Percentiles rank a stretch among this genome's conserved stretches.
phyloP scores from a whole-genome alignment of 2,329 filamentous ascomycete species.

The Beauveria sp. region DNA sequence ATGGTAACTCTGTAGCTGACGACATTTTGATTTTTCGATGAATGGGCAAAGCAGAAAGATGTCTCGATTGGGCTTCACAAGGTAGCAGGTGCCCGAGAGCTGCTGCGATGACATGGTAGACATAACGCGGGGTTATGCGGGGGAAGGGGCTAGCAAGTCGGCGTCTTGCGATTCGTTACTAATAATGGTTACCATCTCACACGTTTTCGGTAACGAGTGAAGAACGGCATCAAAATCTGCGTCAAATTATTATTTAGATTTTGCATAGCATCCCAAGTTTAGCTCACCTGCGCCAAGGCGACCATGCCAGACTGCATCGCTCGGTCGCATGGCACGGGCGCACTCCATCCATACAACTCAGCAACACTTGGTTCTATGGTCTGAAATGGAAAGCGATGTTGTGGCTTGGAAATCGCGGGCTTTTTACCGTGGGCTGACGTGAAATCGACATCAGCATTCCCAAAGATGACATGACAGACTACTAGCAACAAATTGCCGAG shows the following conservation, averaged over 20 bases:
- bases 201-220: too few species aligned
- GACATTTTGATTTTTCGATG: neutral
- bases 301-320: neutral
- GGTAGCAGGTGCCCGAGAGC: neutral
- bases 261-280: neutral
- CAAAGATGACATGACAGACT: neutral
- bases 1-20: conserved; percentile 22
- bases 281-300: neutral
- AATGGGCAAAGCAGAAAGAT: neutral
- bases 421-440: too few species aligned
- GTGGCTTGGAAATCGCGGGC: neutral
- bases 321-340: too few species aligned
- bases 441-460: neutral
- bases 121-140: conserved; percentile 2
- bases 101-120: too few species aligned
- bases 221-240: neutral
- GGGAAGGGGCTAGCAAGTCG: neutral
- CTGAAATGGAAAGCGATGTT: neutral
- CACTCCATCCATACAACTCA: neutral
- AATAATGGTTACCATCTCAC: neutral
- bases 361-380: too few species aligned
- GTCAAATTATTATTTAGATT: neutral
- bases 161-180: neutral
- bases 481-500: neutral
- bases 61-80: neutral